Evolutionary conservation across 805 yeast species (phyloP).

Genomic region (Diddensiella transvaalensis): DNA sequence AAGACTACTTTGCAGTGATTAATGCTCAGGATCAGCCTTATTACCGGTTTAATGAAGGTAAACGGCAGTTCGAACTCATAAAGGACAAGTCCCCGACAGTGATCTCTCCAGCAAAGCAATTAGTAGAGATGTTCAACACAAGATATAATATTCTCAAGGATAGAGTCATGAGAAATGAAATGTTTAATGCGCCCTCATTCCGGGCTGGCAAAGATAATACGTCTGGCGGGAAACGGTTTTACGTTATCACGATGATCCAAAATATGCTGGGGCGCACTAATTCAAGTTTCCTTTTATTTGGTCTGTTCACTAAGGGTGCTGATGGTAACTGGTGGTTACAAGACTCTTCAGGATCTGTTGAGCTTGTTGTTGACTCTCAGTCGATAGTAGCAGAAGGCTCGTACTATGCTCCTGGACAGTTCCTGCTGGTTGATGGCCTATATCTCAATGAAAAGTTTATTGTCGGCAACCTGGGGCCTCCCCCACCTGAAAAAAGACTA

Average conservation of each 20-base stretch:
- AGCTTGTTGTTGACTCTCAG: conserved; percentile 50
- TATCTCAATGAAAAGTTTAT: conserved; percentile 64
- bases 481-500: conserved; percentile 78
- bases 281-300: conserved; percentile 69
- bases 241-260: conserved; percentile 64
- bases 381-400: conserved; percentile 49
- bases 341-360: conserved; percentile 74
- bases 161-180: conserved; percentile 69
- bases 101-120: conserved; percentile 24
- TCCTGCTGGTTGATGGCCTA: conserved; percentile 79
- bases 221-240: conserved; percentile 10
- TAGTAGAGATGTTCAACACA: conserved; percentile 32
- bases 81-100: conserved; percentile 18
- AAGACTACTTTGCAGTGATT: conserved; percentile 63
- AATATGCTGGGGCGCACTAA: conserved; percentile 85
- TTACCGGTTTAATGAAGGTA: conserved; percentile 55
- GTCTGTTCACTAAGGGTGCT: conserved; percentile 60
- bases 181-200: conserved; percentile 55
- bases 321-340: conserved; percentile 73
- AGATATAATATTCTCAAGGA: conserved; percentile 66
- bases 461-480: conserved; percentile 76
- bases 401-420: conserved; percentile 68
- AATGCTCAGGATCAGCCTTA: conserved; percentile 63
- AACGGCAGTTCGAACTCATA: conserved; percentile 54
- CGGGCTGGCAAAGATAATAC: conserved; percentile 26